Base-by-base conservation (phyloP, 805 yeast genomes). In the Candida taoyuanica region DNA sequence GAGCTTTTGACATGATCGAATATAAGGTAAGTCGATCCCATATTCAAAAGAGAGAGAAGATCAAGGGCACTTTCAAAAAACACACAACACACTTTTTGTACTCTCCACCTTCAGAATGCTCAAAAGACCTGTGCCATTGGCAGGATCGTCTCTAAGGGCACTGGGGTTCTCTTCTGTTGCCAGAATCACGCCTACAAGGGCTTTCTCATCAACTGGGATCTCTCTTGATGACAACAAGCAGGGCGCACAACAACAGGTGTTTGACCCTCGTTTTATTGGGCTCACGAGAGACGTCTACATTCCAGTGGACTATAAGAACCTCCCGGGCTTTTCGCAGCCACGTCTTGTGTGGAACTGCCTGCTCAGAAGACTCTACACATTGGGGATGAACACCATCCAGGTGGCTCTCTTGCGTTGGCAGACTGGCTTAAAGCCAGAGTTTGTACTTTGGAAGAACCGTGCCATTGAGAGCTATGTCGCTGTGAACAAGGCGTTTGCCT, bases 401-500 rank as follows among this genome's bases (percentile, higher is more conserved):
- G 62, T 83, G 30, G 88, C 81, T 7, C 59, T 77, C 34, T 76
- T 80, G 51, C 81, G 86, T 27, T 71, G 76, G 56, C 84, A 82
- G 58, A 78, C 88, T 19, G 74, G 78, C 27, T 56, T 73, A 40
- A 82, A 78, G 59, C 85, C 89, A 23, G 65, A 76, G 30, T 82
- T 81, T 48, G 57, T 77, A 16, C 73, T 78, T 43, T 89, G 96
- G 96, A 85, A 85, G 59, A 91, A 87, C 60, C 72, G 71, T 21
- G 95, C 95, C 7, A 78, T 89, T 50, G 86, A 86, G 49, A 68
- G 68, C 35, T 88, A 78, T 59, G 83, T 82, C 20, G 74, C 75
- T 40, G 81, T 85, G n/a, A 87, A 89, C 63, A 78, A 79, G 53
- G 79, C 87, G 3, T 89, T 89, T 67, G 91, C 95, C 3, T 56